Conservation (phyloP, 208 protist genomes). For the Wallacemonas sp. region DNA sequence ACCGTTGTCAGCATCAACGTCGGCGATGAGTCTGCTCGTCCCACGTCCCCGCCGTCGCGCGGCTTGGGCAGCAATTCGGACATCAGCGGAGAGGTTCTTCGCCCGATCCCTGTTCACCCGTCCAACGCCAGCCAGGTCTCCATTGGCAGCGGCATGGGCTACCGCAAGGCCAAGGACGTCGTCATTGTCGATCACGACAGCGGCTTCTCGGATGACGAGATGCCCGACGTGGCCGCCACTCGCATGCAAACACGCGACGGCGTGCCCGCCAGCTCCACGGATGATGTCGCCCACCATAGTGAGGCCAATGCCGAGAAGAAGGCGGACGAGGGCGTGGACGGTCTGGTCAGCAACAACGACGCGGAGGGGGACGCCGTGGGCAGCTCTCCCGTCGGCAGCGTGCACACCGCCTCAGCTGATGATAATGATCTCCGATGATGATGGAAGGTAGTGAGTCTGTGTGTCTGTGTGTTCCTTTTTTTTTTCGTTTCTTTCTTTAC, state of each 20-base stretch:
- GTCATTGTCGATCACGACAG: conserved; percentile 7
- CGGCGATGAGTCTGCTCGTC: conserved; percentile 8
- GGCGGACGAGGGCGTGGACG: too few relatives aligned
- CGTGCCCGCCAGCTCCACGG: neutral
- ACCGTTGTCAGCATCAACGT: conserved; percentile 13
- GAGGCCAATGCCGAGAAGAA: too few relatives aligned
- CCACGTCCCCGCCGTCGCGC: neutral
- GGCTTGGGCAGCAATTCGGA: neutral
- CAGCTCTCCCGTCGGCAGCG: conserved; percentile 6
- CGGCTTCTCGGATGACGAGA: conserved; percentile 9
- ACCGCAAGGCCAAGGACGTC: conserved; percentile 14
- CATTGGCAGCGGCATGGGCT: neutral
- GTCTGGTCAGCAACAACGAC: too few relatives aligned
- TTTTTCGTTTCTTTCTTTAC: conserved; percentile 6
- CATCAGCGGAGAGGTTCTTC: neutral
- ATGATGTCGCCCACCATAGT: too few relatives aligned
- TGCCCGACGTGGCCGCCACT: neutral
- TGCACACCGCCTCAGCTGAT: conserved; percentile 8
- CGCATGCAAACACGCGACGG: neutral
- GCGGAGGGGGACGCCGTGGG: neutral
- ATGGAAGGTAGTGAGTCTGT: neutral
- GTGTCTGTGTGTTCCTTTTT: too few relatives aligned
- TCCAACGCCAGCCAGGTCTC: neutral
- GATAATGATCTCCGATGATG: neutral
- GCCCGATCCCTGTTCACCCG: neutral